These are phyloP conservation scores for Drosera capensis DNA, from an alignment of 148 eudicot genomes.

Conservation along the genomic window DNA sequence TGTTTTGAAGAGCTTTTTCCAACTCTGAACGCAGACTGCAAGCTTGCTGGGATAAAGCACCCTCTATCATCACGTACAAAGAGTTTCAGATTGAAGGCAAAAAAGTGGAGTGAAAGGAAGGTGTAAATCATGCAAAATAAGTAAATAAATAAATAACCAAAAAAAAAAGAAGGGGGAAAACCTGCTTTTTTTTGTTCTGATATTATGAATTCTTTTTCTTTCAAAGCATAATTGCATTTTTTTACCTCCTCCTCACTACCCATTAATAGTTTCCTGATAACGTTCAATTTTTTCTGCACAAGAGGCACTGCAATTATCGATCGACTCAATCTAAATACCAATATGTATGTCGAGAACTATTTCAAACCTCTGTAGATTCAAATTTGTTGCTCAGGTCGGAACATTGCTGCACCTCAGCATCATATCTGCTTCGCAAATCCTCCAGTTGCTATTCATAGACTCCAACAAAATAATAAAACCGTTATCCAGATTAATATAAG, in stretches of 20 bases:
- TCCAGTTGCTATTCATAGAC: slow-evolving; percentile 36
- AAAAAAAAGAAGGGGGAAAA: background rate
- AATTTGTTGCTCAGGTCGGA: slow-evolving; percentile 36
- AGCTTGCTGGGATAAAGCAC: slow-evolving; percentile 73
- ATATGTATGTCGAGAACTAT: slow-evolving; percentile 1
- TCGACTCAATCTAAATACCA: background rate
- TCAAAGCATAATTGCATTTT: slow-evolving; percentile 19
- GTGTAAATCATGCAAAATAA: too few relatives aligned
- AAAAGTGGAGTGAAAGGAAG: background rate
- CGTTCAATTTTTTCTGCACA: slow-evolving; percentile 21
- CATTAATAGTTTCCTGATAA: slow-evolving; percentile 19
- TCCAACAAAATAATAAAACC: background rate
- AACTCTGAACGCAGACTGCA: slow-evolving; percentile 55
- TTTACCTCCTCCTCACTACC: slow-evolving; percentile 33
- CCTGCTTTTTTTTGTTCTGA: slow-evolving; percentile 32
- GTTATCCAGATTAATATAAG: background rate
- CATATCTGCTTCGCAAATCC: slow-evolving; percentile 44
- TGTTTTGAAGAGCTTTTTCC: slow-evolving; percentile 73
- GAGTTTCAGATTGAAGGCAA: background rate
- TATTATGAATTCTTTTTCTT: slow-evolving; percentile 25
- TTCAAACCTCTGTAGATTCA: slow-evolving; percentile 26
- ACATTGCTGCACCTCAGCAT: slow-evolving; percentile 37
- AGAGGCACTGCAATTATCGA: slow-evolving; percentile 2
- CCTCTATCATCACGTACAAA: slow-evolving; percentile 24
- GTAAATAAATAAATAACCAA: background rate